A percentile compares a stretch with the other conserved stretches of the same genome.
These are phyloP conservation scores for Sherardia arvensis DNA, from an alignment of 257 asterid genomes.

Conservation along the genomic window DNA sequence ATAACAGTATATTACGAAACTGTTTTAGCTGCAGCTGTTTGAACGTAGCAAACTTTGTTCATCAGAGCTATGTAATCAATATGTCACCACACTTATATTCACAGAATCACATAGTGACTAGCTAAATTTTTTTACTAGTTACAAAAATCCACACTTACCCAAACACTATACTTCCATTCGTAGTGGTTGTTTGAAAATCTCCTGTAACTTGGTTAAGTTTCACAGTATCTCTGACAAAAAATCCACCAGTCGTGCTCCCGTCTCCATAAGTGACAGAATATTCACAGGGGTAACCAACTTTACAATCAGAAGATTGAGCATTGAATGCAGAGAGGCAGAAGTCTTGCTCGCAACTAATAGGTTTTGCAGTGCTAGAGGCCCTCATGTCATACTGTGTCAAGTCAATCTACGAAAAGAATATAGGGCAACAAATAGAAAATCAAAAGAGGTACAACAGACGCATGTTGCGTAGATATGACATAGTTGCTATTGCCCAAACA, in stretches of 20 bases:
- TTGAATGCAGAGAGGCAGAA: conserved; percentile 54
- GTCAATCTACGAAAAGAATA: conserved; percentile 43
- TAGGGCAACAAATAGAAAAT: background rate
- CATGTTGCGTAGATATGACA: background rate
- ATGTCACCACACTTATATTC: background rate
- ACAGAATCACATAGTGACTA: background rate
- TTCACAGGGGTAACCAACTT: conserved; percentile 60
- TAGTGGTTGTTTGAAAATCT: conserved; percentile 54
- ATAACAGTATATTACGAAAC: background rate
- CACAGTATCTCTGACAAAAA: conserved; percentile 62
- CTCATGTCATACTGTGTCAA: conserved; percentile 63
- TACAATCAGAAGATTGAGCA: conserved; percentile 54
- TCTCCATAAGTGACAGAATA: conserved; percentile 84
- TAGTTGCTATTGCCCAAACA: too few relatives aligned
- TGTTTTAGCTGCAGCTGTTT: background rate
- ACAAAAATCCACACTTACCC: conserved; percentile 60
- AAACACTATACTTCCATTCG: conserved; percentile 80
- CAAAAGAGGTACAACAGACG: background rate
- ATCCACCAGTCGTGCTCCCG: conserved; percentile 83
- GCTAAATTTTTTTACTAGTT: conserved; percentile 9
- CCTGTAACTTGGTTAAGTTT: conserved; percentile 72
- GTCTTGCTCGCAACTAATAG: conserved; percentile 59
- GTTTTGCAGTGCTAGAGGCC: conserved; percentile 65
- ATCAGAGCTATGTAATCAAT: background rate
- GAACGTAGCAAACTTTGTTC: background rate